Evolutionary conservation across 257 asterid species (phyloP).

Genomic region (Coffea eugenioides): DNA sequence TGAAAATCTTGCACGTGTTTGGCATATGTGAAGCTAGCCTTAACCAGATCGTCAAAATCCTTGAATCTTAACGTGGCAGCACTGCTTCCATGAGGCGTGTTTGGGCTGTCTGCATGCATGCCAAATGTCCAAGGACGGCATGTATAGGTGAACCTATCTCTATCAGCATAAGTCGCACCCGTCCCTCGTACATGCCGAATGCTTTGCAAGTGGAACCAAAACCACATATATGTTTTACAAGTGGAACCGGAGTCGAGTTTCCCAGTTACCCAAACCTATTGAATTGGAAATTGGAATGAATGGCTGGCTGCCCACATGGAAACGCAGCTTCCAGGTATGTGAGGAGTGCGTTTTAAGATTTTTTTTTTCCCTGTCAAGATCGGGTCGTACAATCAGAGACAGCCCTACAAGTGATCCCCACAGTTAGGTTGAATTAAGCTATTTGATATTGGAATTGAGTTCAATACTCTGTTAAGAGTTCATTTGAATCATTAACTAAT

Average conservation of each 20-base stretch:
- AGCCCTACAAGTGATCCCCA: too few relatives aligned
- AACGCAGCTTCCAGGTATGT: neutral
- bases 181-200: neutral
- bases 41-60: neutral
- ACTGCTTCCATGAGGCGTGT: neutral
- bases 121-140: neutral
- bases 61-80: neutral
- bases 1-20: neutral
- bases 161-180: neutral
- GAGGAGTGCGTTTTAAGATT: too few relatives aligned
- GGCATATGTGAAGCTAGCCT: too few relatives aligned
- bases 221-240: neutral
- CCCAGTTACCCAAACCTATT: neutral
- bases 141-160: too few relatives aligned
- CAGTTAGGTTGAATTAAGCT: too few relatives aligned
- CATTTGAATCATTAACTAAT: too few relatives aligned
- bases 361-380: too few relatives aligned
- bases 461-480: too few relatives aligned
- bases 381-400: too few relatives aligned
- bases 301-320: neutral
- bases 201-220: neutral
- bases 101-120: neutral
- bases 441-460: neutral
- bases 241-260: neutral
- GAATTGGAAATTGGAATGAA: too few relatives aligned